Conservation (phyloP, 2,329 filamentous ascomycete genomes). For the Aspergillus caelatus region DNA sequence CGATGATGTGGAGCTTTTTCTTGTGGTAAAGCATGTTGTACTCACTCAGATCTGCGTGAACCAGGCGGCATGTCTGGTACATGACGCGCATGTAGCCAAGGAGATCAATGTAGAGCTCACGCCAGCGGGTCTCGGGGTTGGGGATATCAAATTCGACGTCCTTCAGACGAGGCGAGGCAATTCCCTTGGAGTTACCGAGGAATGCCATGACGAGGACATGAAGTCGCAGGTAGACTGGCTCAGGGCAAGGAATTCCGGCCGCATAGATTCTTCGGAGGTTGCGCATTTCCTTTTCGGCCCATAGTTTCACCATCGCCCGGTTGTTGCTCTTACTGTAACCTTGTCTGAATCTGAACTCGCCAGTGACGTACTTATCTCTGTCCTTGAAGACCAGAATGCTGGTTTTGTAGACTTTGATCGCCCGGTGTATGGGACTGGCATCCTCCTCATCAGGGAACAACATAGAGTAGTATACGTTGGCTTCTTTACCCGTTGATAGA, state of each 20-base stretch:
- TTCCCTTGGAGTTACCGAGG: conserved; percentile 82
- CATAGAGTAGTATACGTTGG: conserved; percentile 94
- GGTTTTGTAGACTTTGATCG: conserved; percentile 99
- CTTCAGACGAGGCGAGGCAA: conserved; percentile 83
- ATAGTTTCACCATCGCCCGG: conserved; percentile 95
- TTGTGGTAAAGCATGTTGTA: conserved; percentile 96
- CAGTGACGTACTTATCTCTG: conserved; percentile 90
- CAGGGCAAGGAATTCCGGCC: conserved; percentile 85
- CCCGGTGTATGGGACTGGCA: conserved; percentile 66
- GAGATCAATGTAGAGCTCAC: conserved; percentile 76
- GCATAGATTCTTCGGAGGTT: conserved; percentile 84
- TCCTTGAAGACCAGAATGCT: conserved; percentile 98
- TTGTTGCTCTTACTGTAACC: conserved; percentile 95
- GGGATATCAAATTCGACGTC: conserved; percentile 76
- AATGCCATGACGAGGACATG: conserved; percentile 96
- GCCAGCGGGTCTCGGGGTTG: conserved; percentile 73
- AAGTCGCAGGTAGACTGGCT: conserved; percentile 85
- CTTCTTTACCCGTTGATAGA: conserved; percentile 95
- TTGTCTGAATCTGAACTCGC: conserved; percentile 86
- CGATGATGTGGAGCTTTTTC: conserved; percentile 84
- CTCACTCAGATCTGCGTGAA: conserved; percentile 96
- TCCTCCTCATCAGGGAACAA: conserved; percentile 57
- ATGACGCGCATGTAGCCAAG: conserved; percentile 87
- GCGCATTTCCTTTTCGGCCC: conserved; percentile 98
- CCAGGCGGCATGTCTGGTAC: conserved; percentile 88